Conservation (phyloP, 305 asterid genomes). For the Caryopteris hybrid region DNA sequence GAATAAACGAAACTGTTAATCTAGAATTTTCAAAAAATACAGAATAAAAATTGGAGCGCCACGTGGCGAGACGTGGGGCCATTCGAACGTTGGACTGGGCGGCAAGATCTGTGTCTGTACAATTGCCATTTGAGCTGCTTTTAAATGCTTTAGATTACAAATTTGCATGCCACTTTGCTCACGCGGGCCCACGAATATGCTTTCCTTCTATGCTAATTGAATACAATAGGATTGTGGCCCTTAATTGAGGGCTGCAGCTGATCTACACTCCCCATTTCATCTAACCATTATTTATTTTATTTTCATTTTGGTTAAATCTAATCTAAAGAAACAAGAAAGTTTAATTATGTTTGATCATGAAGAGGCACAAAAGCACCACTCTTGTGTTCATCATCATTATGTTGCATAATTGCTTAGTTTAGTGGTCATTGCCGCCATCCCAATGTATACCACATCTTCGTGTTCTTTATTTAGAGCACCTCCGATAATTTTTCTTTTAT, state of each 20-base stretch:
- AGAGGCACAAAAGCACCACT: slow-evolving; percentile 10
- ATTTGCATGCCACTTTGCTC: neutral
- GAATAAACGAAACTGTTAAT: no score
- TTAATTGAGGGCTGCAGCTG: neutral
- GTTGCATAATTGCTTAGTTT: slow-evolving; percentile 13
- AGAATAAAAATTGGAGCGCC: no score
- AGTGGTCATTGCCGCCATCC: slow-evolving; percentile 22
- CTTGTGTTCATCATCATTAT: slow-evolving; percentile 19
- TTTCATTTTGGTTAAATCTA: neutral
- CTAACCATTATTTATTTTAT: neutral
- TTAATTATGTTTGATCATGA: neutral
- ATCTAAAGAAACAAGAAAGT: neutral
- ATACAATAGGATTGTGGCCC: neutral
- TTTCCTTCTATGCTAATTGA: slow-evolving; percentile 1
- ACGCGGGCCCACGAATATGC: slow-evolving; percentile 15
- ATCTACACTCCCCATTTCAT: neutral
- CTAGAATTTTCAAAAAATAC: no score
- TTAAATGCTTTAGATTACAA: slow-evolving; percentile 7
- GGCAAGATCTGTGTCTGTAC: slow-evolving; percentile 44
- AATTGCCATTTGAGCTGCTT: slow-evolving; percentile 18
- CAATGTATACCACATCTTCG: neutral
- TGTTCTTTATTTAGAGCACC: no score
- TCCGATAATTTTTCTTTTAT: no score
- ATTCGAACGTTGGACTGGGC: slow-evolving; percentile 53
- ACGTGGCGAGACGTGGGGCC: slow-evolving; percentile 49